A percentile compares a stretch with the other conserved stretches of the same genome.
phyloP scores from a whole-genome alignment of 139 green algal species.

The Coelastrella sp. region DNA sequence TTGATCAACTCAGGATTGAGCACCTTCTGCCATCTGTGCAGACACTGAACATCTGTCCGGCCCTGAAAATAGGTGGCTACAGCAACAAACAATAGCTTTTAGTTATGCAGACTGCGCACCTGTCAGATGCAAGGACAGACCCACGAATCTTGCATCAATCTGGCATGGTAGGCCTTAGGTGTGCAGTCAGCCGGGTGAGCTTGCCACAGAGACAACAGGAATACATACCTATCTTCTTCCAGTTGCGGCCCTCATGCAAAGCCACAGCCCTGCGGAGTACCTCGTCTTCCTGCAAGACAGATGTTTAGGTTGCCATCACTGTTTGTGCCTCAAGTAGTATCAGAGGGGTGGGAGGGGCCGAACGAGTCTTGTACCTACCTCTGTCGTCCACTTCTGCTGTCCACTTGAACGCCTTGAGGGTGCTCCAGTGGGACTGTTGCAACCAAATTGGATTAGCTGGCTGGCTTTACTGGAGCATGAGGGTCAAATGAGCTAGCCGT shows the following conservation, averaged over 20 bases:
- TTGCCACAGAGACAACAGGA: background rate
- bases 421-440: constrained; percentile 11
- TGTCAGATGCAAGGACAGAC: background rate
- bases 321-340: no score
- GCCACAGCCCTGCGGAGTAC: constrained; percentile 79
- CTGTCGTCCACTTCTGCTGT: background rate
- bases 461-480: background rate
- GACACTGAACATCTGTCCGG: constrained; percentile 89
- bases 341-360: background rate
- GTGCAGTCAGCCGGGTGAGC: background rate
- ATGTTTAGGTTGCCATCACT: no score
- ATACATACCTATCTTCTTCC: constrained; percentile 84
- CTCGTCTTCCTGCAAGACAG: constrained; percentile 75
- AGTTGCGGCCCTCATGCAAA: constrained; percentile 83
- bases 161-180: no score
- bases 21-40: constrained; percentile 93
- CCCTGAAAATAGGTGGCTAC: constrained; percentile 80
- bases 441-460: background rate
- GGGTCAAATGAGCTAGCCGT: background rate
- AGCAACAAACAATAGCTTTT: background rate
- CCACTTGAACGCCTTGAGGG: constrained; percentile 3
- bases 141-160: background rate
- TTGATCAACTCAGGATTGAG: constrained; percentile 90
- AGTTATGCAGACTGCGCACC: background rate
- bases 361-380: background rate